A percentile compares a stretch with the other conserved stretches of the same genome.
Evolutionary conservation across 306 rosid species (phyloP).

Genomic region (Adenanthera pavonina): DNA sequence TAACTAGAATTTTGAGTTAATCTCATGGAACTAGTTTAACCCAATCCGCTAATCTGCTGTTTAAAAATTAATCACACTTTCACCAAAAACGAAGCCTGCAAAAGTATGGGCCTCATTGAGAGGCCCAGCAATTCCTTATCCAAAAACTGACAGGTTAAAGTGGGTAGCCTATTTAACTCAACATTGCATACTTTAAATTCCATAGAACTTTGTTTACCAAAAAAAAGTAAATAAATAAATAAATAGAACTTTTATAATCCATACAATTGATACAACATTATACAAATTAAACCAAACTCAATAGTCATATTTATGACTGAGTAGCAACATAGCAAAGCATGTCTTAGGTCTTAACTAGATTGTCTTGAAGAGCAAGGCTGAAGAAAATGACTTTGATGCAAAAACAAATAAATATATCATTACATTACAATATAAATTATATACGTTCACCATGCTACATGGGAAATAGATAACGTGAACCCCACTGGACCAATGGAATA

Average conservation of each 20-base stretch:
- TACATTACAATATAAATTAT: slow-evolving; percentile 46
- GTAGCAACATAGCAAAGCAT: neutral
- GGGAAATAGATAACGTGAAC: slow-evolving; percentile 36
- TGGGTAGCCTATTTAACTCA: too few species aligned
- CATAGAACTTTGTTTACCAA: too few species aligned
- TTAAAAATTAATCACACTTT: too few species aligned
- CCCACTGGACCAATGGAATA: slow-evolving; percentile 39
- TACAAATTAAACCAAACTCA: neutral
- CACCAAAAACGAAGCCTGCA: too few species aligned
- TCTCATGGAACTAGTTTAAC: too few species aligned
- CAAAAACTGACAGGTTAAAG: too few species aligned
- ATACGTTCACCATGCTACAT: slow-evolving; percentile 39
- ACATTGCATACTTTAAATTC: neutral
- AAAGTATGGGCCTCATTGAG: too few species aligned
- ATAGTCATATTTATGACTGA: too few species aligned
- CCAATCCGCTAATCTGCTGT: too few species aligned
- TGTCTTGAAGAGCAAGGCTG: neutral
- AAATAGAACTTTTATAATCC: neutral
- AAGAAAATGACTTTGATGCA: slow-evolving; percentile 18
- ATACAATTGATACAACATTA: neutral
- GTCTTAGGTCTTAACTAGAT: neutral
- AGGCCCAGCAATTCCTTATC: too few species aligned
- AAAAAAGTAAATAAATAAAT: too few species aligned
- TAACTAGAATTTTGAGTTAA: too few species aligned
- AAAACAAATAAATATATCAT: slow-evolving; percentile 48